Evolutionary conservation across 768 basidiomycete species (phyloP).

Genomic region (Rhodotorula diobovata): DNA sequence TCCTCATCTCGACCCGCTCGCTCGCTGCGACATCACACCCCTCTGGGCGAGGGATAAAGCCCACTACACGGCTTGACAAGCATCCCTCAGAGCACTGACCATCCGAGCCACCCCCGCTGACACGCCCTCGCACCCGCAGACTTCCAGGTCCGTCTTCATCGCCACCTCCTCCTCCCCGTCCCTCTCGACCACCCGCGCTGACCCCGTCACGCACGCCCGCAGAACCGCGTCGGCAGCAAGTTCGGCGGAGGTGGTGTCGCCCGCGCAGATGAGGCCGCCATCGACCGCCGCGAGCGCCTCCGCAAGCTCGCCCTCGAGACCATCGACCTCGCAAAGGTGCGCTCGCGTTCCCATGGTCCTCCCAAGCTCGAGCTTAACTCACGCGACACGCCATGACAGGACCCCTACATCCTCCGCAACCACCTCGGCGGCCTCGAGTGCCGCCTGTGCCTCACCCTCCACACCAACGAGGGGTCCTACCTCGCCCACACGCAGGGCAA

Average conservation of each 20-base stretch:
- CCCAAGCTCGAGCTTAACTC: neutral
- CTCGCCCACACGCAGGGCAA: slow-evolving; percentile 99
- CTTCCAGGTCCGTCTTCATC: slow-evolving; percentile 17
- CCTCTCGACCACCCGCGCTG: neutral
- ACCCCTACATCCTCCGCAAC: slow-evolving; percentile 97
- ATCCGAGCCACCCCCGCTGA: neutral
- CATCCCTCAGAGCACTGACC: too few relatives aligned
- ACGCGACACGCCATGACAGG: slow-evolving; percentile 52
- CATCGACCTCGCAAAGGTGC: slow-evolving; percentile 87
- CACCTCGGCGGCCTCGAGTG: slow-evolving; percentile 98
- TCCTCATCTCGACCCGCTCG: too few relatives aligned
- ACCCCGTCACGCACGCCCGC: slow-evolving; percentile 16
- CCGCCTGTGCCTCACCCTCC: slow-evolving; percentile 90
- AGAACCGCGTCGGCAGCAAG: slow-evolving; percentile 94
- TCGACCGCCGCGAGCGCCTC: slow-evolving; percentile 88
- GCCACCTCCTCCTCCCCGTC: neutral
- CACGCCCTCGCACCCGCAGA: neutral
- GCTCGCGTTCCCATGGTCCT: slow-evolving; percentile 35
- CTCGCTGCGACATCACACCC: too few relatives aligned
- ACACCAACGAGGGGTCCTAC: slow-evolving; percentile 99
- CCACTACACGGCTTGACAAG: too few relatives aligned
- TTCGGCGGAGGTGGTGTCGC: slow-evolving; percentile 96
- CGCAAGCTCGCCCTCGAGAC: slow-evolving; percentile 62
- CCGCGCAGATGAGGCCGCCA: slow-evolving; percentile 87
- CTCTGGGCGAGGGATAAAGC: too few relatives aligned